Percentiles rank a stretch among this genome's conserved stretches.
Evolutionary conservation across 2,329 filamentous ascomycete species (phyloP).

Genomic region (Sarocladiaceae sp.): DNA sequence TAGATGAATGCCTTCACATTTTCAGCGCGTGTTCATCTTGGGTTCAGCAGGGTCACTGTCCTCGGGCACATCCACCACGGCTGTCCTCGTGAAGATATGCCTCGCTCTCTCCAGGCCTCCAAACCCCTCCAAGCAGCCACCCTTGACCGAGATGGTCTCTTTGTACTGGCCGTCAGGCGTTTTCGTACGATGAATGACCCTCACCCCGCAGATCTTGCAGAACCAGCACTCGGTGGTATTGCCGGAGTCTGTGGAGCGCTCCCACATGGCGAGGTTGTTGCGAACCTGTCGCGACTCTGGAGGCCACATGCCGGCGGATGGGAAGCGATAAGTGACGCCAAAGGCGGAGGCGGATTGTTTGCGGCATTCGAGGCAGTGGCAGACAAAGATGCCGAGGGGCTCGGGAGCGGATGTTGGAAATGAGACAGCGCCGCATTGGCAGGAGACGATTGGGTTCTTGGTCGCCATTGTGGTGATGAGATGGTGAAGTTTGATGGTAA

Average conservation of each 20-base stretch:
- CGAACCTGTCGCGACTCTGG: conserved; percentile 7
- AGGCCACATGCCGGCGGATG: conserved; percentile 33
- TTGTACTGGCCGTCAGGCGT: conserved; percentile 30
- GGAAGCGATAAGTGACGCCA: conserved; percentile 38
- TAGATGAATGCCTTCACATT: no score
- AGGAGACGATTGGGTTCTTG: conserved; percentile 20
- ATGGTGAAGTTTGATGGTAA: not conserved
- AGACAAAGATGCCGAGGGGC: conserved; percentile 33
- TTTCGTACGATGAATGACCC: conserved; percentile 38
- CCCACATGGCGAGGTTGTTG: conserved; percentile 28
- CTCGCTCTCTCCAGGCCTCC: conserved; percentile 27
- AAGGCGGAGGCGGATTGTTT: conserved; percentile 39
- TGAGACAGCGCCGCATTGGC: conserved; percentile 33
- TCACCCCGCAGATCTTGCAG: conserved; percentile 36
- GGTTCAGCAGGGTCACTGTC: conserved; percentile 19
- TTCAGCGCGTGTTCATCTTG: no score
- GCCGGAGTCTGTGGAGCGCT: conserved; percentile 31
- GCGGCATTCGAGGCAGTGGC: conserved; percentile 40
- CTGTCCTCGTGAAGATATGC: conserved; percentile 40
- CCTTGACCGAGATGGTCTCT: conserved; percentile 37
- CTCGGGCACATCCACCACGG: conserved; percentile 36
- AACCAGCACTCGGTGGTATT: conserved; percentile 38
- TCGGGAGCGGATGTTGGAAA: conserved; percentile 28
- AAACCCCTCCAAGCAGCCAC: conserved; percentile 36
- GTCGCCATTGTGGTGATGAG: conserved; percentile 3